Conservation (phyloP, 2,329 filamentous ascomycete genomes). For the Botrytis aclada region DNA sequence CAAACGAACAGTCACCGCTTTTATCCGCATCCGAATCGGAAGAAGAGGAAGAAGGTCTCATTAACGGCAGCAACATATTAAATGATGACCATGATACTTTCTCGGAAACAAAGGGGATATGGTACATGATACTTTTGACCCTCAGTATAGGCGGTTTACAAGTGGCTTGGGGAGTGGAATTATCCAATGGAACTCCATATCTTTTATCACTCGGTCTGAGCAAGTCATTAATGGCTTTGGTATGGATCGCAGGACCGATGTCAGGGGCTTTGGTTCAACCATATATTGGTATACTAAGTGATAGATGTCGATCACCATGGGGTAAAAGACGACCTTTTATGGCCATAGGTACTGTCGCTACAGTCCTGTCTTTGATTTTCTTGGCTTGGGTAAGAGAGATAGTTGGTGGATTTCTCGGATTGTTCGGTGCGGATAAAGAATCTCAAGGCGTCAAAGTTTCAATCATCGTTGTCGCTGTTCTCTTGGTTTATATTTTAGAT, state of each 20-base stretch:
- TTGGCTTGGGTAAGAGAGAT: slow-evolving; percentile 74
- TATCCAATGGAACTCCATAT: slow-evolving; percentile 88
- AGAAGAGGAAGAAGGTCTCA: slow-evolving; percentile 41
- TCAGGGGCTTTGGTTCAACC: slow-evolving; percentile 78
- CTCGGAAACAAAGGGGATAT: slow-evolving; percentile 73
- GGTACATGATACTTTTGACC: slow-evolving; percentile 84
- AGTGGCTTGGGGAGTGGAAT: slow-evolving; percentile 92
- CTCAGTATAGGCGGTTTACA: slow-evolving; percentile 85
- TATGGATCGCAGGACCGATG: slow-evolving; percentile 80
- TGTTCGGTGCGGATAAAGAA: slow-evolving; percentile 69
- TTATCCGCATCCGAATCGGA: slow-evolving; percentile 42
- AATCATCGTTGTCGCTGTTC: slow-evolving; percentile 75
- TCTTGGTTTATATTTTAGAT: slow-evolving; percentile 87
- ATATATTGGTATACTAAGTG: slow-evolving; percentile 77
- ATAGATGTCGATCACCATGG: slow-evolving; percentile 71
- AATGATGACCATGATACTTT: slow-evolving; percentile 46
- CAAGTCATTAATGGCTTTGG: slow-evolving; percentile 77
- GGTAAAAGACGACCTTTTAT: slow-evolving; percentile 82
- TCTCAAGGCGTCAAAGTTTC: slow-evolving; percentile 61
- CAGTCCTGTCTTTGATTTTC: slow-evolving; percentile 63
- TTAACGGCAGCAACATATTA: slow-evolving; percentile 38
- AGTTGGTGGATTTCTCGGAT: slow-evolving; percentile 61
- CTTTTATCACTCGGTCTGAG: slow-evolving; percentile 76
- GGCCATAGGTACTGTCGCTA: slow-evolving; percentile 65
- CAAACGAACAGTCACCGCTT: slow-evolving; percentile 50